Conservation (phyloP, 305 asterid species). For the Fraxinus sp. region DNA sequence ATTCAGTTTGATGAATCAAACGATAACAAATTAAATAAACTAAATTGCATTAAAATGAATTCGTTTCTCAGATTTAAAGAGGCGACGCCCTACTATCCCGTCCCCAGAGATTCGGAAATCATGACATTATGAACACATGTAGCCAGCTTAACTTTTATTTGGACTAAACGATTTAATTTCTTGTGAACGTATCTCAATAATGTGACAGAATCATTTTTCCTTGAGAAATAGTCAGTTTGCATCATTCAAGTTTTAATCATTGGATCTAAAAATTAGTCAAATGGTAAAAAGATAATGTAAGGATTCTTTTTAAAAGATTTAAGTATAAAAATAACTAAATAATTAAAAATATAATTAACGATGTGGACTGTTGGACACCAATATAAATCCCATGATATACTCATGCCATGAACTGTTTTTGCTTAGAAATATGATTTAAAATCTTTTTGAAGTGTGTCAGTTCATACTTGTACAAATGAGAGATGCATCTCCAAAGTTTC, state of each 20-base stretch:
- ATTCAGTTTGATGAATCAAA: conserved; percentile 12
- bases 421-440: neutral
- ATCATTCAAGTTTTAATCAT: neutral
- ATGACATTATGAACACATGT: neutral
- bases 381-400: neutral
- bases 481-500: neutral
- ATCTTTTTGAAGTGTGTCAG: neutral
- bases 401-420: neutral
- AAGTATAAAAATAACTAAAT: neutral
- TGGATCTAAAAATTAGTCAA: neutral
- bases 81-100: neutral
- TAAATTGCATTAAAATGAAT: neutral
- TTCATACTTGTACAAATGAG: neutral
- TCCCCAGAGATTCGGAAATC: neutral
- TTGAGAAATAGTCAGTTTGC: neutral
- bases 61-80: neutral
- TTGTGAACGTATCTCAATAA: neutral
- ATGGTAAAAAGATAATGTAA: neutral
- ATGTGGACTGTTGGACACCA: neutral
- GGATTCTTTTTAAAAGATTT: neutral
- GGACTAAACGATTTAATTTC: neutral
- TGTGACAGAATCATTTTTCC: conserved; percentile 3
- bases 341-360: neutral
- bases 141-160: neutral
- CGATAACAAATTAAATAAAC: neutral